Base-by-base conservation (phyloP, 345 rosid species). In the Kandelia obovata region DNA sequence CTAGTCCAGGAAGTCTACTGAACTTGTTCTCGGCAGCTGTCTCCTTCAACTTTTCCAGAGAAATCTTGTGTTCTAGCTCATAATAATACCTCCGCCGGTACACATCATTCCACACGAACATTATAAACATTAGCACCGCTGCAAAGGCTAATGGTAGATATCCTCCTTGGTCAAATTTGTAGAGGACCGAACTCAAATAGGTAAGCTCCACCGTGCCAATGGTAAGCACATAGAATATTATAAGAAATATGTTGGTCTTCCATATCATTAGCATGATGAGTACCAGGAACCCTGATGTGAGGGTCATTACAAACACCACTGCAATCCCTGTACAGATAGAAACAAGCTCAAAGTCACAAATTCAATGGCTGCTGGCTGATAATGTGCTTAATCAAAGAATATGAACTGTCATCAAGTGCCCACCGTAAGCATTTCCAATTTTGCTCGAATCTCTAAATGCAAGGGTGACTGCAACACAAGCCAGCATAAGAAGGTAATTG, bases 351-450 rank as follows among this genome's bases (percentile, higher is more conserved):
- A 25, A 15, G 27, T 15, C 49, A 13, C 49, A 15, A 43, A 43
- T 43, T 43, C 5, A 43, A 3, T 13, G 49, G 49, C 17, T 13
- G 17, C 17, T 13, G 49, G 49, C 19, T 2, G 49, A 13, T 13
- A 43, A 43, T 43, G 49, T 13, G 49, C 16, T 3, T 2, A 56
- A 56, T 13, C 25, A 43, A 43, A 43, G 49, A 43, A 37, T 34
- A 51, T 31, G n/a, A n/a, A 23, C 39, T 28, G 16, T 6, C 7
- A 0, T 21, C 53, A n/a, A 9, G 13, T 23, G 59, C 13, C 75
- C 79, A 86, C 93, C 93, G 37, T 86, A 86, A 4, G 93, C 93
- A 47, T 88, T 77, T 79, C 87, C 87, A n/a, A 86, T 84, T 58
- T 79, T 82, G n/a, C 23, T 58, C 0, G 87, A 83, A 19, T 73